Base-by-base conservation (phyloP, 805 yeast species). In the Lachancea lanzarotensis region DNA sequence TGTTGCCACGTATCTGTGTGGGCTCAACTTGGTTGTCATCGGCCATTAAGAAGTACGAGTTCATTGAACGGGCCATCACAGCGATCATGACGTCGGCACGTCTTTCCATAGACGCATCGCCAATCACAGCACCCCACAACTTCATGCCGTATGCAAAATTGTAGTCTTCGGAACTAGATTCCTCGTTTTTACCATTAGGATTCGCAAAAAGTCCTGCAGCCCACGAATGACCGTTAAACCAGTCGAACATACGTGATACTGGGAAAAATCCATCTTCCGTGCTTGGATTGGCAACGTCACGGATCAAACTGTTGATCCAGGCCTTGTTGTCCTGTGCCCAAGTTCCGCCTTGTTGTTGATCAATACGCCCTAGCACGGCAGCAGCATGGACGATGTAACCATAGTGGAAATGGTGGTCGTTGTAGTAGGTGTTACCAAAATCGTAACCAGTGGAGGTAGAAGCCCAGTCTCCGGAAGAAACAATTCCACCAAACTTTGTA, bases 401-500 rank as follows among this genome's bases (percentile, higher is more conserved):
- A 56, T 83, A 87, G 61, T 87, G 95, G 74, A 85, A 87, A 59
- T 86, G 93, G 56, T 87, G 95, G 57, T 87, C 95, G 54, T 86
- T 85, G 65, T 85, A 86, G 60, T 76, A 83, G 19, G 84, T 76
- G 60, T 82, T 75, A 38, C 95, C 95, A 60, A 73, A 87, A 56
- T 80, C 83, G 33, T 71, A 71, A 34, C 66, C 64, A 18, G 72
- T 65, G 41, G 67, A 70, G 43, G 73, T 72, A 18, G 72, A 62
- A 9, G 74, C 75, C 51, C 54, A 53, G 37, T 54, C 59, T 15
- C 62, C 60, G 32, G 75, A 65, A 1, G 82, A 73, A n/a, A 81
- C 74, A 12, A 79, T 67, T 45, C 84, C 84, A 36, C 72, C 71
- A 55, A 65, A 78, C 46, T 63, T 72, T 7, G 81, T 75, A 55